Conservation (phyloP, 208 protist genomes). For the Crithidia thermophila region DNA sequence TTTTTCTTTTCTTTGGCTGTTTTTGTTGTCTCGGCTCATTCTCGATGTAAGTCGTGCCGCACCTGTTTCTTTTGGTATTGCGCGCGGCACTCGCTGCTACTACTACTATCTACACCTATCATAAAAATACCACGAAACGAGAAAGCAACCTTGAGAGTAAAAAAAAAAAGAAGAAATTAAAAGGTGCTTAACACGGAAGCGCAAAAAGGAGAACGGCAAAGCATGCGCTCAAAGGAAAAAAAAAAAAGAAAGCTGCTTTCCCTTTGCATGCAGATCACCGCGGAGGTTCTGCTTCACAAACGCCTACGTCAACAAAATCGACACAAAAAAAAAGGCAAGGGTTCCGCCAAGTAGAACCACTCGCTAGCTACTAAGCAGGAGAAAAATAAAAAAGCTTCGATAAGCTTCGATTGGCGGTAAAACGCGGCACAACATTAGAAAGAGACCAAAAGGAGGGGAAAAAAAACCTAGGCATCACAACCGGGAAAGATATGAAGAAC, state of each 20-base stretch:
- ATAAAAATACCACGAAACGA: neutral
- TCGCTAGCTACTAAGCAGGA: too few relatives aligned
- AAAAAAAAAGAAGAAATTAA: conserved; percentile 28
- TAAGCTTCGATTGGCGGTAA: too few relatives aligned
- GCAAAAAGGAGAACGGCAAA: conserved; percentile 26
- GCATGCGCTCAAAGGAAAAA: conserved; percentile 21
- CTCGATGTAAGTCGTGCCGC: neutral
- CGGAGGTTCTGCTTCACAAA: too few relatives aligned
- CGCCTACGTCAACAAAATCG: neutral
- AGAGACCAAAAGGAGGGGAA: neutral
- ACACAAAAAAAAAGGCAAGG: neutral
- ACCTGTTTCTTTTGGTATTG: neutral
- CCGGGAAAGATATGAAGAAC: neutral
- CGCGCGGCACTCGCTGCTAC: neutral
- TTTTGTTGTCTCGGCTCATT: too few relatives aligned
- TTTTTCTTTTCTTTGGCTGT: neutral
- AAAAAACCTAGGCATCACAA: neutral
- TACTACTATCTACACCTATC: conserved; percentile 7
- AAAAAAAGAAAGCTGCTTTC: conserved; percentile 5
- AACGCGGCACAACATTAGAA: too few relatives aligned
- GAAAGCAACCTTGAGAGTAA: too few relatives aligned
- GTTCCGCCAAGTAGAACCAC: too few relatives aligned
- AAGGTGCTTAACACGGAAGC: too few relatives aligned
- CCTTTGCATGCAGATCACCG: too few relatives aligned
- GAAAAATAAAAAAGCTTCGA: too few relatives aligned